A percentile compares a stretch with the other conserved stretches of the same genome.
Evolutionary conservation across 805 yeast species (phyloP).

Genomic region (Yarrowia sp.): DNA sequence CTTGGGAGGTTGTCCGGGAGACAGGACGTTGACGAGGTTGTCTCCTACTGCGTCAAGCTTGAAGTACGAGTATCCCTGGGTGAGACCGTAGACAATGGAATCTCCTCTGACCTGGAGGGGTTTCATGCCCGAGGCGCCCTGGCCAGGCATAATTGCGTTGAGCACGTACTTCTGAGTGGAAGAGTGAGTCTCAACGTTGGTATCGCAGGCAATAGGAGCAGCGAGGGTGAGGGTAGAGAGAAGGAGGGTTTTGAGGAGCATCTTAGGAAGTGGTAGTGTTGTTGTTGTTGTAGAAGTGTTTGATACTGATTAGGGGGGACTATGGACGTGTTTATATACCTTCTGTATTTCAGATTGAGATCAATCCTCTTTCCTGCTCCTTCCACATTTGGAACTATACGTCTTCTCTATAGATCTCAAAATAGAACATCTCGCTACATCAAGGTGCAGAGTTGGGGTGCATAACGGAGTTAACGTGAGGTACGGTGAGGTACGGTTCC

Average conservation of each 20-base stretch:
- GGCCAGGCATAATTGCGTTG: not conserved
- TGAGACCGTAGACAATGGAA: conserved; percentile 1
- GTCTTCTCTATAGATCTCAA: not conserved
- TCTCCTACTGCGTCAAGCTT: conserved; percentile 1
- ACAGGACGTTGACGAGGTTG: not conserved
- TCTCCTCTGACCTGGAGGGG: conserved; percentile 10
- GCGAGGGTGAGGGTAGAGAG: not conserved
- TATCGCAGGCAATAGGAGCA: not conserved
- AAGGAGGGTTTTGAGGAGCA: conserved; percentile 2
- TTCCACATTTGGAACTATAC: too few relatives aligned
- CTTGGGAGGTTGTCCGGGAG: not conserved
- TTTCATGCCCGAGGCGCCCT: conserved; percentile 7
- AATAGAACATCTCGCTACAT: not conserved
- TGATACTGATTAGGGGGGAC: not conserved
- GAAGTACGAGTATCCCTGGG: conserved; percentile 13
- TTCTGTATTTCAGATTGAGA: too few relatives aligned
- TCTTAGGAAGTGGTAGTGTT: not conserved
- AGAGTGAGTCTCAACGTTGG: not conserved
- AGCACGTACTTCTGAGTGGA: not conserved
- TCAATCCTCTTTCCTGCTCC: too few relatives aligned
- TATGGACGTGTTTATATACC: too few relatives aligned
- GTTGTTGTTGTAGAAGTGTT: not conserved
- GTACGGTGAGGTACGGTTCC: not conserved
- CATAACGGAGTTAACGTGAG: not conserved
- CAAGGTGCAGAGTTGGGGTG: too few relatives aligned